Base-by-base conservation (phyloP, 225 moss, liverwort and hornwort species). In the Asterella californica region DNA sequence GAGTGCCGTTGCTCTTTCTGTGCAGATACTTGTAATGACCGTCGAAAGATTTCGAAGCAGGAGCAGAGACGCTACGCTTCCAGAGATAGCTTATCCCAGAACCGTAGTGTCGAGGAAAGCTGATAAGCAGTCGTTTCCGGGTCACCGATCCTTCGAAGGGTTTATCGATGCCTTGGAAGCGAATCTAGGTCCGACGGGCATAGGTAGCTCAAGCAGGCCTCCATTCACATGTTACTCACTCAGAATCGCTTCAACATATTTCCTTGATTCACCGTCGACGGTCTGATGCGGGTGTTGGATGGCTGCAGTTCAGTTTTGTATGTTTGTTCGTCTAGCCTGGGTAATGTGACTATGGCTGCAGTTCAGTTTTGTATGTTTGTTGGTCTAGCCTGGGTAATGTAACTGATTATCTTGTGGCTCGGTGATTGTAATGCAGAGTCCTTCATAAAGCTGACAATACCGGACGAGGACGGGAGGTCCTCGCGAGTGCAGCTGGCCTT, bases 141-240 rank as follows among this genome's bases (percentile, higher is more conserved):
- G 53, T 19, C 42, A 79, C 29, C 82, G 38, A 1, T 0, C 15
- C 0, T 81, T 62, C 18, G 81, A 84, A 0, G 71, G 50, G 5
- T 84, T 84, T 27, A 32, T 84, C 45, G 79, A 77, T 30, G 76
- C 77, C 7, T 4, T 84, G 11, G 76, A 77, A 18, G 36, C 0
- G 1, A 27, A 14, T 1, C 32, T 80, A 1, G n/a, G n/a, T 25
- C 72, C 72, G 0, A 25, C 5, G 10, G 45, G n/a, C 42, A 45
- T 72, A 24, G 72, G 72, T 72, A 25, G 12, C 32, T 29, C 15
- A 34, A 34, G 18, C 34, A 2, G n/a, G 11, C 67, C 29, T 36
- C 4, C 60, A n/a, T n/a, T 2, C 60, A 30, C 67, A 14, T 36
- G 11, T 30, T 24, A 0, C n/a, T 19, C 9, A 0, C 2, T 9